A percentile compares a stretch with the other conserved stretches of the same genome.
Evolutionary conservation across 1,284 basidiomycete genomes (phyloP).

Genomic region (Trichosporon asahii): DNA sequence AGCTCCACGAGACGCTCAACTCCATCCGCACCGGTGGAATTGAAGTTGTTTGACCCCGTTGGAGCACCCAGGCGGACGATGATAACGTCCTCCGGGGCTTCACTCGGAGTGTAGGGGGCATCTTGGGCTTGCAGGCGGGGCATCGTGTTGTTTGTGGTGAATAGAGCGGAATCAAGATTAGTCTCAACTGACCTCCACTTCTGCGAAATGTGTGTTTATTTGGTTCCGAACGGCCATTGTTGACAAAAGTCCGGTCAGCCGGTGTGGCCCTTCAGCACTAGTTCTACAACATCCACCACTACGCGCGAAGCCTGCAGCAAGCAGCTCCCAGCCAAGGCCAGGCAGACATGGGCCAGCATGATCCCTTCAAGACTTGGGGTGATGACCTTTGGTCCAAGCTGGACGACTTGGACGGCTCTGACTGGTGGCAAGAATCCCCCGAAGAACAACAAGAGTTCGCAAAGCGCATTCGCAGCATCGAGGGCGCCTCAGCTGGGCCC

Average conservation of each 20-base stretch:
- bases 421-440: conserved; percentile 2
- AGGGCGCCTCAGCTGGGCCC: neutral
- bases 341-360: conserved; percentile 2
- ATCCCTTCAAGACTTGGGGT: neutral
- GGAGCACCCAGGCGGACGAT: conserved; percentile 39
- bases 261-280: neutral
- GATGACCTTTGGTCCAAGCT: conserved; percentile 14
- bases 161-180: neutral
- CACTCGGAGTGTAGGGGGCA: conserved; percentile 27
- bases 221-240: neutral
- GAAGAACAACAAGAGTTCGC: conserved; percentile 14
- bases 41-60: conserved; percentile 41
- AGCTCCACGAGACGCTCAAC: conserved; percentile 42
- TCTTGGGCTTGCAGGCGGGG: conserved; percentile 14
- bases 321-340: neutral
- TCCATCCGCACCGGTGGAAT: conserved; percentile 30
- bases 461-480: neutral
- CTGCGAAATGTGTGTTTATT: neutral
- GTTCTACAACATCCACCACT: neutral
- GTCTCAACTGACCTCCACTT: neutral
- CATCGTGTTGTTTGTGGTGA: conserved; percentile 14
- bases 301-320: neutral
- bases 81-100: conserved; percentile 31
- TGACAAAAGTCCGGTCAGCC: neutral
- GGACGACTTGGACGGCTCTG: conserved; percentile 12